These are phyloP conservation scores for Pyracantha coccinea DNA, from an alignment of 331 rosid species.

Conservation along the genomic window DNA sequence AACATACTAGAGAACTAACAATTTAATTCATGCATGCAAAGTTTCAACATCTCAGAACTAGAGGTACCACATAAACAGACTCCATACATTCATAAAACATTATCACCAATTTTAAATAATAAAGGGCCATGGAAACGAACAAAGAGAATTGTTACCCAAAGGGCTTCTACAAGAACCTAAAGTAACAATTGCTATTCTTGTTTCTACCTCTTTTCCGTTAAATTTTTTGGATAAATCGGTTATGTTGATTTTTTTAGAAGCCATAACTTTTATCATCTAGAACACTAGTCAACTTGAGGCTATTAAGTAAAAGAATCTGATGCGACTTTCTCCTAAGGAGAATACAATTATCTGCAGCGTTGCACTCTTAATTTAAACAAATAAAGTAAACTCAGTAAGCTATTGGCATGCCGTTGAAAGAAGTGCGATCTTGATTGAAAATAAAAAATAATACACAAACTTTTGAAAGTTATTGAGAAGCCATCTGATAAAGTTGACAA, in stretches of 20 bases:
- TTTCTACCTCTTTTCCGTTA: background rate
- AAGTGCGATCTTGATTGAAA: background rate
- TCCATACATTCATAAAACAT: background rate
- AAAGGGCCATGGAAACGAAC: background rate
- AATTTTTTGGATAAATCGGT: background rate
- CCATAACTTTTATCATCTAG: background rate
- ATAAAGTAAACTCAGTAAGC: background rate
- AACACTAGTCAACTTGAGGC: background rate
- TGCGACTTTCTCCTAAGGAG: background rate
- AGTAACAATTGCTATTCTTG: background rate
- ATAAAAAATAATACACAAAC: background rate
- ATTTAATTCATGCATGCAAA: background rate
- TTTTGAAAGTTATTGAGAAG: background rate
- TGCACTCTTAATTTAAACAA: background rate
- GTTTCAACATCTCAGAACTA: background rate
- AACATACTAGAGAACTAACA: background rate
- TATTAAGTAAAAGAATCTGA: background rate
- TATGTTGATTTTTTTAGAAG: background rate
- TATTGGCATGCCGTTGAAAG: background rate
- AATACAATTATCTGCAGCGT: background rate
- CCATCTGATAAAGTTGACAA: background rate
- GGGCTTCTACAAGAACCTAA: background rate
- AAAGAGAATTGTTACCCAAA: background rate
- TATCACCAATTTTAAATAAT: background rate
- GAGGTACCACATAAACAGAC: background rate